These are phyloP conservation scores for Fraxinus pennsylvanica DNA, from an alignment of 257 asterid genomes.

Conservation along the genomic window DNA sequence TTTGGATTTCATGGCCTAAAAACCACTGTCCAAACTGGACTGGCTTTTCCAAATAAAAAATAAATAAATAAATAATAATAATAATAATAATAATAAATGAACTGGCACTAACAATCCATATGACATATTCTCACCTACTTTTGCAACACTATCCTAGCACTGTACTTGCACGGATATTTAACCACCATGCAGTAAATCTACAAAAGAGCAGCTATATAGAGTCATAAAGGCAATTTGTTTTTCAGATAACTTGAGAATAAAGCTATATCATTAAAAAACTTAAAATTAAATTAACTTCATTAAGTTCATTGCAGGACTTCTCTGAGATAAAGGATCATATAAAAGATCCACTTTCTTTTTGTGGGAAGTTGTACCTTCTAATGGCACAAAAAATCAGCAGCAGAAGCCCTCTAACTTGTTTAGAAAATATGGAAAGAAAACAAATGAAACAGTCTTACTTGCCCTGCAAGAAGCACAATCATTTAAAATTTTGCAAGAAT, in stretches of 20 bases:
- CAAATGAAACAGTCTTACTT: neutral
- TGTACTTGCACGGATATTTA: neutral
- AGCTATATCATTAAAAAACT: neutral
- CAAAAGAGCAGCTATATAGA: neutral
- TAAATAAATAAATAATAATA: too few species aligned
- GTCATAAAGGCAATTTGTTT: neutral
- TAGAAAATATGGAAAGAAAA: neutral
- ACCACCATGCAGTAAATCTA: neutral
- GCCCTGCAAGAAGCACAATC: conserved; percentile 13
- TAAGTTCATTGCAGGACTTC: neutral
- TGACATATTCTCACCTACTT: neutral
- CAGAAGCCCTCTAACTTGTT: neutral
- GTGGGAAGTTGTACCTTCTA: neutral
- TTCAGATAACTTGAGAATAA: neutral
- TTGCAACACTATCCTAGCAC: conserved; percentile 1
- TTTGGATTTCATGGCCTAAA: too few species aligned
- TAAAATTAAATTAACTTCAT: neutral
- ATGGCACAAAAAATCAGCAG: neutral
- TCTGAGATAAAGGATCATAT: neutral
- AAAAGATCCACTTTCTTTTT: neutral
- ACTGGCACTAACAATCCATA: neutral
- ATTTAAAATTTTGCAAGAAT: neutral
- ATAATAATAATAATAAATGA: too few species aligned
- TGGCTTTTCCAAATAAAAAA: too few species aligned
- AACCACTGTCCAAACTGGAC: too few species aligned